Conservation (phyloP, 2,329 filamentous ascomycete species). For the Neocatenulostroma microsporum region DNA sequence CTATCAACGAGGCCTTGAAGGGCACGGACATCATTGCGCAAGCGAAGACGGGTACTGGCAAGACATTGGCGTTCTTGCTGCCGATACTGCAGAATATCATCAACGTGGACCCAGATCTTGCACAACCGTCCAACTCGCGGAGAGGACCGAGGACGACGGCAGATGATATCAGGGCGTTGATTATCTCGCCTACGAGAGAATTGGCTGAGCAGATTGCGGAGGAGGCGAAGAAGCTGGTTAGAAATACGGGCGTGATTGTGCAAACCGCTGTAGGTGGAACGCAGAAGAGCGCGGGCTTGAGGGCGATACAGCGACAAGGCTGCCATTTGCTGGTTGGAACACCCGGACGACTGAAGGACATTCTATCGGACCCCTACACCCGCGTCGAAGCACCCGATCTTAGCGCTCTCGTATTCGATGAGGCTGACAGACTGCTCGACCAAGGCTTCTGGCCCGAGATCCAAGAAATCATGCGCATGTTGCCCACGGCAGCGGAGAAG, state of each 20-base stretch:
- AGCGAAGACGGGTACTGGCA: conserved; percentile 94
- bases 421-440: conserved; percentile 61
- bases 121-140: conserved; percentile 37
- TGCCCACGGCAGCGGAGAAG: conserved; percentile 57
- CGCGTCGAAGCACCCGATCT: conserved; percentile 58
- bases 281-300: conserved; percentile 61
- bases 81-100: conserved; percentile 78
- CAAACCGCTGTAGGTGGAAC: conserved; percentile 88
- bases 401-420: conserved; percentile 55
- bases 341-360: conserved; percentile 77
- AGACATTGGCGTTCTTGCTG: conserved; percentile 87
- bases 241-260: conserved; percentile 58
- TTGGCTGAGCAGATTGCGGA: conserved; percentile 57
- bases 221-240: conserved; percentile 64
- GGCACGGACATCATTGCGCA: conserved; percentile 83
- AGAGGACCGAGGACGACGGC: conserved; percentile 43
- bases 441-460: conserved; percentile 46
- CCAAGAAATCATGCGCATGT: conserved; percentile 37
- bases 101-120: conserved; percentile 53
- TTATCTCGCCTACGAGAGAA: conserved; percentile 57
- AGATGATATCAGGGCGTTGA: conserved; percentile 51
- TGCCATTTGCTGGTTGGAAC: conserved; percentile 89
- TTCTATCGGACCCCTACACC: conserved; percentile 58
- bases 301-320: conserved; percentile 60
- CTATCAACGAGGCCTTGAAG: conserved; percentile 69